A percentile compares a stretch with the other conserved stretches of the same genome.
phyloP scores from a whole-genome alignment of 2,329 filamentous ascomycete genomes.

The Fusarium sulawesiense region DNA sequence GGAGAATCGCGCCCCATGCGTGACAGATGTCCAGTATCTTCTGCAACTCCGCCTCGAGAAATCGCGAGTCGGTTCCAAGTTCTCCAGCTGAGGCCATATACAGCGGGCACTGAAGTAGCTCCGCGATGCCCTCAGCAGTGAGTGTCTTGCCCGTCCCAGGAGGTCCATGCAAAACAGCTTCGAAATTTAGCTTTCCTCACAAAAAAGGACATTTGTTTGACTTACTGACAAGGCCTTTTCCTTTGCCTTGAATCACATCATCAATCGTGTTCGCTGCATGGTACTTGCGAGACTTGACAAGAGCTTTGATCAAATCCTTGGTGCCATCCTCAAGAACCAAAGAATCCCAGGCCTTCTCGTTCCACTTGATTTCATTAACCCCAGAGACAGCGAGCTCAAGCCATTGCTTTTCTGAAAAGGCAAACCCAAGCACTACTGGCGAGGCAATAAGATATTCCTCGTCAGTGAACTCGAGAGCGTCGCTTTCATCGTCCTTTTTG shows the following conservation, averaged over 20 bases:
- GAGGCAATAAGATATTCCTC: slow-evolving; percentile 88
- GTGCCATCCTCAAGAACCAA: slow-evolving; percentile 75
- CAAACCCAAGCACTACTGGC: slow-evolving; percentile 86
- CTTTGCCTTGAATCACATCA: slow-evolving; percentile 85
- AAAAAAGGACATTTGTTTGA: slow-evolving; percentile 14
- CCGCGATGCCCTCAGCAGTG: slow-evolving; percentile 87
- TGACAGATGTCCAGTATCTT: slow-evolving; percentile 89
- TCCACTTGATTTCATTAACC: slow-evolving; percentile 85
- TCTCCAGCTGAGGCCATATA: slow-evolving; percentile 88
- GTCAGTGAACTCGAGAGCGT: slow-evolving; percentile 71
- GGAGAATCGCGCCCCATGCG: slow-evolving; percentile 84
- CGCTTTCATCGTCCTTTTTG: slow-evolving; percentile 11
- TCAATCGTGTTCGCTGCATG: slow-evolving; percentile 85
- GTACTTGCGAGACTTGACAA: slow-evolving; percentile 87
- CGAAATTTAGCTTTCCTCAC: slow-evolving; percentile 16
- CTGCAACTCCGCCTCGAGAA: slow-evolving; percentile 80
- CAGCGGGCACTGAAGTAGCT: slow-evolving; percentile 82
- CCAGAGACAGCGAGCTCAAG: slow-evolving; percentile 86
- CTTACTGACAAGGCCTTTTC: slow-evolving; percentile 80
- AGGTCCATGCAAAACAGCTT: slow-evolving; percentile 80
- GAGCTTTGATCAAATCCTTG: slow-evolving; percentile 75
- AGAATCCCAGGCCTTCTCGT: slow-evolving; percentile 83
- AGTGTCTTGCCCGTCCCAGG: slow-evolving; percentile 91
- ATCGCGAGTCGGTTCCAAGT: slow-evolving; percentile 79
- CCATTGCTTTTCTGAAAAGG: slow-evolving; percentile 91